A percentile compares a stretch with the other conserved stretches of the same genome.
Conservation (phyloP, 176 grass and related monocot genomes). For the Ensete ventricosum region DNA sequence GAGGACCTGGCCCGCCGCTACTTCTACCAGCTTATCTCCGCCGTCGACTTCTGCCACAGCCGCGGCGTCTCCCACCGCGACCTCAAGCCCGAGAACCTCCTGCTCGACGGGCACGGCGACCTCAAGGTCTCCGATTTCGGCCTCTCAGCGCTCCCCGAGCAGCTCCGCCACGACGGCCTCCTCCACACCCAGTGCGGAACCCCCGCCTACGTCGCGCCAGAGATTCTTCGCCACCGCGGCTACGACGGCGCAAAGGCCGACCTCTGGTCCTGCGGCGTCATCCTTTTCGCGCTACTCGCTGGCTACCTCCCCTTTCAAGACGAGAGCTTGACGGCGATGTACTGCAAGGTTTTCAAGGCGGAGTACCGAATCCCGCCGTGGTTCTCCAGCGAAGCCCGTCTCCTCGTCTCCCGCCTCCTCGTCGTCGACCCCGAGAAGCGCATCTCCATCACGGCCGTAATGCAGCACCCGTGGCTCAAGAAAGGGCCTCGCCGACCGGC, state of each 20-base stretch:
- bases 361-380: conserved; percentile 67
- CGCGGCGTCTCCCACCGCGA: conserved; percentile 84
- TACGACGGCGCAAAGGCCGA: conserved; percentile 67
- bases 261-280: conserved; percentile 87
- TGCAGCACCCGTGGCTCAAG: conserved; percentile 60
- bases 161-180: conserved; percentile 61
- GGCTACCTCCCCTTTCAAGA: conserved; percentile 81
- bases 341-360: conserved; percentile 72
- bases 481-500: conserved; percentile 37
- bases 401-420: conserved; percentile 63
- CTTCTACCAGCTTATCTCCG: conserved; percentile 80
- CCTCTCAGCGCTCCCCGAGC: conserved; percentile 83
- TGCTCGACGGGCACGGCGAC: conserved; percentile 41
- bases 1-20: conserved; percentile 60
- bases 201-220: conserved; percentile 80
- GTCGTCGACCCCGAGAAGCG: conserved; percentile 61
- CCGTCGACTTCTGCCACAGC: conserved; percentile 75
- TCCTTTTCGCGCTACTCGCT: conserved; percentile 74
- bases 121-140: conserved; percentile 94
- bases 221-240: conserved; percentile 62
- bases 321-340: conserved; percentile 67
- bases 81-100: conserved; percentile 90
- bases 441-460: conserved; percentile 48
- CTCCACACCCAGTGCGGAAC: conserved; percentile 98
- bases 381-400: conserved; percentile 61